A percentile compares a stretch with the other conserved stretches of the same genome.
Evolutionary conservation across 108 stramenopile species (phyloP).

Genomic region (Cyclostephanos tholiformis): DNA sequence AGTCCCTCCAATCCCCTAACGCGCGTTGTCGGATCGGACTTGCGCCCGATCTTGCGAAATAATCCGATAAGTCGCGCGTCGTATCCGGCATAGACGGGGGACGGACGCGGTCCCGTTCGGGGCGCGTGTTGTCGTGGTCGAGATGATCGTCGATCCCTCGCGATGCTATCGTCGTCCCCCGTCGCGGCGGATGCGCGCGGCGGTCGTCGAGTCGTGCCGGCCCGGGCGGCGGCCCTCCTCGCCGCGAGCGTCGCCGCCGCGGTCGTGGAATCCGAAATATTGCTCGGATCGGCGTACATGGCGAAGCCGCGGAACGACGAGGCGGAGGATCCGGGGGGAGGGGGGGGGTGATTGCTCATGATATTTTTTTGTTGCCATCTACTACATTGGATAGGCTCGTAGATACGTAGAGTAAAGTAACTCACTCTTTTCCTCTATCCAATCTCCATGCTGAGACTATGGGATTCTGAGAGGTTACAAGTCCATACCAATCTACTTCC

Average conservation of each 20-base stretch:
- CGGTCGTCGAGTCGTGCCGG: not conserved
- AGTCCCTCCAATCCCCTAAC: slow-evolving; percentile 67
- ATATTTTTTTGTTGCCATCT: no score
- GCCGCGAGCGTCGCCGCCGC: slow-evolving; percentile 43
- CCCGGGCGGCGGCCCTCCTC: not conserved
- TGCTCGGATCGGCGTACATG: slow-evolving; percentile 19
- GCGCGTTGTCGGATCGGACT: slow-evolving; percentile 77
- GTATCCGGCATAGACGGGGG: slow-evolving; percentile 74
- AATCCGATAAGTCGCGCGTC: slow-evolving; percentile 53
- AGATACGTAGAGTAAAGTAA: no score
- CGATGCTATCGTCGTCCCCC: no score
- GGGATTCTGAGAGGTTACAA: no score
- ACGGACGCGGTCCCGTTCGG: slow-evolving; percentile 20
- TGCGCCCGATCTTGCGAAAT: slow-evolving; percentile 76
- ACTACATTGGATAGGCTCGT: no score
- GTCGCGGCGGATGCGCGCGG: not conserved
- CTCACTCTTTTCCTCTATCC: no score
- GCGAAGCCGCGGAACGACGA: slow-evolving; percentile 35
- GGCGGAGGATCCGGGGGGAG: not conserved
- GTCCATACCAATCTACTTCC: no score
- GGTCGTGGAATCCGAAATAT: slow-evolving; percentile 29
- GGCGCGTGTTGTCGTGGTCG: not conserved
- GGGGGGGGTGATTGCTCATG: slow-evolving; percentile 6
- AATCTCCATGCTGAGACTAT: no score
- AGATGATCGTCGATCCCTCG: not conserved